These are phyloP conservation scores for Plasmodium blacklocki DNA, from an alignment of 169 alveolate genomes.

Conservation along the genomic window DNA sequence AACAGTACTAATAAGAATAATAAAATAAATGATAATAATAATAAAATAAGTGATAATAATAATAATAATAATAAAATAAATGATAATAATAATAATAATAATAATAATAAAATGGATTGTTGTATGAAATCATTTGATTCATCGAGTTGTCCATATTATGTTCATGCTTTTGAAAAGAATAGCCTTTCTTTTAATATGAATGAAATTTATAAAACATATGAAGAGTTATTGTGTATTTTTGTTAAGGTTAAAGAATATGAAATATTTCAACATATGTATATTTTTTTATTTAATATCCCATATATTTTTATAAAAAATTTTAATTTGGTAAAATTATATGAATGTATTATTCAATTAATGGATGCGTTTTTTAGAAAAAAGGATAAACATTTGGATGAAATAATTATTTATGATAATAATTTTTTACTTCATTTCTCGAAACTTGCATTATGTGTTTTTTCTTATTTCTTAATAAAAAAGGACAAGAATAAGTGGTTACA, in stretches of 20 bases:
- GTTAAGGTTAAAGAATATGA: conserved; percentile 45
- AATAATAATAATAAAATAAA: not conserved
- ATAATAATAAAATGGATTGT: too few relatives aligned
- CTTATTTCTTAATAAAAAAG: conserved; percentile 19
- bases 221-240: conserved; percentile 24
- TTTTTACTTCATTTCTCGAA: conserved; percentile 36
- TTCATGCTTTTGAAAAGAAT: too few relatives aligned
- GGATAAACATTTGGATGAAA: conserved; percentile 5
- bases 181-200: not conserved
- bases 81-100: not conserved
- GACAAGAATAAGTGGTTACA: conserved; percentile 39
- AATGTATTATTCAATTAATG: conserved; percentile 14
- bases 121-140: too few relatives aligned
- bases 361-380: conserved; percentile 27
- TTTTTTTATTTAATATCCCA: conserved; percentile 60
- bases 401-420: conserved; percentile 54
- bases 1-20: conserved; percentile 4
- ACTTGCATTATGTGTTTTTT: conserved; percentile 46
- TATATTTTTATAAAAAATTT: conserved; percentile 26
- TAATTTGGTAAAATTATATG: conserved; percentile 45
- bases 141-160: too few relatives aligned
- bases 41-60: too few relatives aligned
- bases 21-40: not conserved
- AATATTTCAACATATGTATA: conserved; percentile 42
- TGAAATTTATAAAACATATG: conserved; percentile 25